phyloP scores from a whole-genome alignment of 2,329 filamentous ascomycete species.

The Aspergillus brasiliensis region DNA sequence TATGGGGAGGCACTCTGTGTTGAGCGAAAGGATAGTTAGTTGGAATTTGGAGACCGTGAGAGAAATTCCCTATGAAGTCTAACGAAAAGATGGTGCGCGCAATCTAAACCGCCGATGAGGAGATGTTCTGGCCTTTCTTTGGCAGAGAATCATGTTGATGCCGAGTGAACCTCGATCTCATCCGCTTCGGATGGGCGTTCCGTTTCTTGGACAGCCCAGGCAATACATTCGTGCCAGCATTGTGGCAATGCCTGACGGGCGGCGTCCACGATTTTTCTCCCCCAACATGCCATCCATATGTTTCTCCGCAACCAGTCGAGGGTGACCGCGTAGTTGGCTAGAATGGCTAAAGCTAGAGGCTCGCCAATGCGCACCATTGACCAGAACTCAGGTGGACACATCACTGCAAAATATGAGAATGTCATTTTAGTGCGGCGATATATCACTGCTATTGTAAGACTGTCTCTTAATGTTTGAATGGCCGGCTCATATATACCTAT shows the following conservation, averaged over 20 bases:
- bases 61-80: no score
- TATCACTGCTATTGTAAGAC: background rate
- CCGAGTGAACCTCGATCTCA: background rate
- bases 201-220: conserved; percentile 1
- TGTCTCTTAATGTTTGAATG: background rate
- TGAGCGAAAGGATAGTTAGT: conserved; percentile 1
- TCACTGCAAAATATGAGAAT: background rate
- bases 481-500: background rate
- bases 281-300: background rate
- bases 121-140: background rate
- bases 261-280: background rate
- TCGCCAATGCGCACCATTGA: background rate
- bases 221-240: background rate
- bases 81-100: no score
- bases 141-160: background rate
- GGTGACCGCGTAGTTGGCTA: background rate
- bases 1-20: conserved; percentile 12
- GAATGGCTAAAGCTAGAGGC: background rate
- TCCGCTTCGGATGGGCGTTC: background rate
- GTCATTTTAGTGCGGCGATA: conserved; percentile 31
- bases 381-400: background rate
- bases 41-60: no score
- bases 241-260: background rate
- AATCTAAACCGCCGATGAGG: background rate
- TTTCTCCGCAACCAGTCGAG: background rate